A percentile compares a stretch with the other conserved stretches of the same genome.
Evolutionary conservation across 2,329 filamentous ascomycete species (phyloP).

Genomic region (Trichoderma asperellum): DNA sequence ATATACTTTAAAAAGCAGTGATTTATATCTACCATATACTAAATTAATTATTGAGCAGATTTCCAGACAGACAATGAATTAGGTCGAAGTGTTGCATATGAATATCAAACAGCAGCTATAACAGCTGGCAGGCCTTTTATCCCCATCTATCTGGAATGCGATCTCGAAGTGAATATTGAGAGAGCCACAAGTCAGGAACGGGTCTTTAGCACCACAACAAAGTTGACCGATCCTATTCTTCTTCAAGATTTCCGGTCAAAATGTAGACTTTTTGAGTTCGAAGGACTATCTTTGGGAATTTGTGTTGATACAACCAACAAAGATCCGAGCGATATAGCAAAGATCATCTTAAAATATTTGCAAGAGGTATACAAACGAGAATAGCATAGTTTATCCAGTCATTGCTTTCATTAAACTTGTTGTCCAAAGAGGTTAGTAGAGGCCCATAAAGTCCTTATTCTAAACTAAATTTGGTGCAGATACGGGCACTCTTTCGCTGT

Average conservation of each 20-base stretch:
- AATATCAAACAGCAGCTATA: conserved; percentile 1
- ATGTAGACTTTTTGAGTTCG: neutral
- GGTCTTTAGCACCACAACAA: neutral
- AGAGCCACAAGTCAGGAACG: neutral
- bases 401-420: too few relatives aligned
- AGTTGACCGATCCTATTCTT: neutral
- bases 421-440: too few relatives aligned
- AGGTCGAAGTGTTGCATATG: conserved; percentile 1
- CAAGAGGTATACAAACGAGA: too few relatives aligned
- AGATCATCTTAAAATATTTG: too few relatives aligned
- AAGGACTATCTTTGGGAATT: neutral
- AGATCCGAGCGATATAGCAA: too few relatives aligned
- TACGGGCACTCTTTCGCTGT: too few relatives aligned
- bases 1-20: neutral
- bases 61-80: conserved; percentile 10
- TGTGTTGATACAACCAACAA: too few relatives aligned
- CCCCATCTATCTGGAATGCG: conserved; percentile 3
- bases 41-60: neutral
- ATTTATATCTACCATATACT: neutral
- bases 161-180: neutral
- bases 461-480: too few relatives aligned
- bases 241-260: neutral
- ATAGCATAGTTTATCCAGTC: neutral
- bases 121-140: conserved; percentile 4
- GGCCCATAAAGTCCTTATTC: too few relatives aligned